Evolutionary conservation across 2,329 filamentous ascomycete genomes (phyloP).

Genomic region (Scedosporium apiospermum): DNA sequence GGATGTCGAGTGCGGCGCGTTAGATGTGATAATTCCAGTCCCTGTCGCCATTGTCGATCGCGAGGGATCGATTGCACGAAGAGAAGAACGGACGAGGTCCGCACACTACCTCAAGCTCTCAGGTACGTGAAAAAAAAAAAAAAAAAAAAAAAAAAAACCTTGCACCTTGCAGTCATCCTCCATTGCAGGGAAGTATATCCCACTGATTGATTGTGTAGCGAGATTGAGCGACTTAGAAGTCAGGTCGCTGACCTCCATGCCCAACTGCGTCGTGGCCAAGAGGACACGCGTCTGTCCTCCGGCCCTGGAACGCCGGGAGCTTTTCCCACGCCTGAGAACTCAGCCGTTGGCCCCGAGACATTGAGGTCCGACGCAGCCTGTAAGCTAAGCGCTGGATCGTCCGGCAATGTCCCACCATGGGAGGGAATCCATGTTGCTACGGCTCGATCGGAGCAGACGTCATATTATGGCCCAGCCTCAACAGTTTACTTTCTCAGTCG

Average conservation of each 20-base stretch:
- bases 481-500: constrained; percentile 33
- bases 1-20: constrained; percentile 27
- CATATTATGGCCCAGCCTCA: constrained; percentile 35
- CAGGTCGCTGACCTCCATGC: not conserved
- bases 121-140: constrained; percentile 8
- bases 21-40: constrained; percentile 25
- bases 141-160: no score
- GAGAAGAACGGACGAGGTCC: constrained; percentile 18
- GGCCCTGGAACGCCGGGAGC: not conserved
- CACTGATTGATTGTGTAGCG: not conserved
- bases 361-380: not conserved
- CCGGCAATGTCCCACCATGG: constrained; percentile 12
- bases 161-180: not conserved
- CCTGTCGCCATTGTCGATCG: constrained; percentile 24
- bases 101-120: constrained; percentile 15
- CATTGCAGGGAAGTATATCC: not conserved
- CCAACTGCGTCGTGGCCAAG: not conserved
- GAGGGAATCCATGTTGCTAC: constrained; percentile 25
- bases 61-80: constrained; percentile 22
- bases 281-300: not conserved
- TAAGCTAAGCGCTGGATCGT: not conserved
- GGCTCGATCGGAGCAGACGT: constrained; percentile 22
- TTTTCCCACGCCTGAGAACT: no score
- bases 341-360: no score
- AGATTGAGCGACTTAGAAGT: not conserved